Percentiles rank a stretch among this genome's conserved stretches.
phyloP scores from a whole-genome alignment of 202 grass and related monocot species.

The Sporobolus alterniflorus region DNA sequence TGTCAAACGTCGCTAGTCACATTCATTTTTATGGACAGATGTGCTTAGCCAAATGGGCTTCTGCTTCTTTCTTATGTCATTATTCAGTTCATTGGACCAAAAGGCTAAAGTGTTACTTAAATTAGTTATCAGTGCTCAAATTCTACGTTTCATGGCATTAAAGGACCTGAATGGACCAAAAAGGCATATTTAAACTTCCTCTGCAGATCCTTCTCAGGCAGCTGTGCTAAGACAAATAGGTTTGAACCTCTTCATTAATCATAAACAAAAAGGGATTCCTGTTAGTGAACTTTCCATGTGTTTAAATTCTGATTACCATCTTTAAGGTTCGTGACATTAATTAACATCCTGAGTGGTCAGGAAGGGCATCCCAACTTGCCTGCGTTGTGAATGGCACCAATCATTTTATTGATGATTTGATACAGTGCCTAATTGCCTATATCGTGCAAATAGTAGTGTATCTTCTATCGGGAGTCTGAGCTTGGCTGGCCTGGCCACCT shows the following conservation, averaged over 20 bases:
- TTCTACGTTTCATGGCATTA: neutral
- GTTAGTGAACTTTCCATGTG: constrained; percentile 15
- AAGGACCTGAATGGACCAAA: neutral
- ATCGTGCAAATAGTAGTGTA: neutral
- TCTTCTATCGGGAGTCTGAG: neutral
- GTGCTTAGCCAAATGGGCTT: neutral
- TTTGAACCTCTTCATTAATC: constrained; percentile 1
- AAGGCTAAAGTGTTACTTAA: constrained; percentile 17
- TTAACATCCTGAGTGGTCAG: neutral
- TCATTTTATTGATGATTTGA: constrained; percentile 11
- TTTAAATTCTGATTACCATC: neutral
- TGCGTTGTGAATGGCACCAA: constrained; percentile 11
- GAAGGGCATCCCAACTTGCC: constrained; percentile 4
- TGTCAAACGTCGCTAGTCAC: neutral
- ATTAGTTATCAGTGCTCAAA: neutral
- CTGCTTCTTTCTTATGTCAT: constrained; percentile 1
- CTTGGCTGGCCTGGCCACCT: neutral
- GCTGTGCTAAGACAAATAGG: constrained; percentile 11
- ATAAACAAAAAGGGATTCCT: neutral
- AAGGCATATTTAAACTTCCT: neutral
- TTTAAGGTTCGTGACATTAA: neutral
- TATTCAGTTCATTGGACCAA: neutral
- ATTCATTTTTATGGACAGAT: neutral
- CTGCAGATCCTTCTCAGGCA: neutral
- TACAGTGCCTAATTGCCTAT: neutral